phyloP scores from a whole-genome alignment of 495 filamentous ascomycete species.

The Penicillium manginii region DNA sequence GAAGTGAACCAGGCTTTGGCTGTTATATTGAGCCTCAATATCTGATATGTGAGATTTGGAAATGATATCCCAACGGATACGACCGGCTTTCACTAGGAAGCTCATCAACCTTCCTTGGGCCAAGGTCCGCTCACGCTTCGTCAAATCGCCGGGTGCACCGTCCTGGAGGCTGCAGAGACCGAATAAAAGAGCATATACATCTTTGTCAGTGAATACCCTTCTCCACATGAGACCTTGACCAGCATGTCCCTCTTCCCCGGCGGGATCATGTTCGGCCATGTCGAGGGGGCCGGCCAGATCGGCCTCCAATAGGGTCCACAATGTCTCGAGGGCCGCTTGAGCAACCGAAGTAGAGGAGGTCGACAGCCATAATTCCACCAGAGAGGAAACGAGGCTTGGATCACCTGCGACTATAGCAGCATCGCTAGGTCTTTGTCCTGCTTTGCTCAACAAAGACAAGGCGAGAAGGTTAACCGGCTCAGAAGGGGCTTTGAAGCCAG shows the following conservation, averaged over 20 bases:
- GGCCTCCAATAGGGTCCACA: constrained; percentile 72
- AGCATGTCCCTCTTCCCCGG: constrained; percentile 37
- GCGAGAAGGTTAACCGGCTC: constrained; percentile 71
- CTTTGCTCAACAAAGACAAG: constrained; percentile 74
- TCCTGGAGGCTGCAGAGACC: constrained; percentile 58
- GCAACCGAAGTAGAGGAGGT: constrained; percentile 74
- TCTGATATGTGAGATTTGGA: constrained; percentile 60
- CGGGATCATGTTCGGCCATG: constrained; percentile 46
- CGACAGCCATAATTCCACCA: constrained; percentile 74
- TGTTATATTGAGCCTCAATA: constrained; percentile 58
- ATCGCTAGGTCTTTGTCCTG: constrained; percentile 60
- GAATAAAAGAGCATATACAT: constrained; percentile 68
- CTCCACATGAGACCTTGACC: constrained; percentile 77
- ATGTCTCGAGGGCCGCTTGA: constrained; percentile 63
- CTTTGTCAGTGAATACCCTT: constrained; percentile 66
- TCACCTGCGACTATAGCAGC: constrained; percentile 70
- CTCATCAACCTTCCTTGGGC: constrained; percentile 78
- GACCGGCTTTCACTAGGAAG: constrained; percentile 68
- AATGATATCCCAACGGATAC: constrained; percentile 65
- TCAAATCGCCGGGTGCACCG: constrained; percentile 44
- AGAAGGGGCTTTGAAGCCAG: constrained; percentile 61
- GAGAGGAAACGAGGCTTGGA: constrained; percentile 58
- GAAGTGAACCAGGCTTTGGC: constrained; percentile 71
- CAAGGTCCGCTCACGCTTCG: constrained; percentile 68
- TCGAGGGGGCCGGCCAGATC: constrained; percentile 55